phyloP scores from a whole-genome alignment of 1,284 basidiomycete species.

The Polyporus tsugae region DNA sequence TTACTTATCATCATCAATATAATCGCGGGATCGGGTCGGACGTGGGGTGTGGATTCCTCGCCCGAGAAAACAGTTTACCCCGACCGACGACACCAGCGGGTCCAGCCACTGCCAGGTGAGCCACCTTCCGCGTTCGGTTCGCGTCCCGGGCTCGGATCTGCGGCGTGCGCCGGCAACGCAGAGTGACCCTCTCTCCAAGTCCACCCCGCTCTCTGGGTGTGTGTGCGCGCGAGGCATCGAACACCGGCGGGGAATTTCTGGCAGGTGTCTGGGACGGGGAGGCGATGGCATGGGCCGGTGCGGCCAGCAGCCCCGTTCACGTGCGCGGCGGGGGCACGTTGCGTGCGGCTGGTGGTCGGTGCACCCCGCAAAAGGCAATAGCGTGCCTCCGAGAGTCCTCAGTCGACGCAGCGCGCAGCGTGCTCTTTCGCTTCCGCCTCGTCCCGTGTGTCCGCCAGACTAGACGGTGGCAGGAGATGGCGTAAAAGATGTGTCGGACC shows the following conservation, averaged over 20 bases:
- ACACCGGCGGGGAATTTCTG: not conserved
- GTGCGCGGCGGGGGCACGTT: slow-evolving; percentile 27
- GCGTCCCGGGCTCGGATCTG: not conserved
- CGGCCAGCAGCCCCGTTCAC: slow-evolving; percentile 29
- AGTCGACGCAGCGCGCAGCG: slow-evolving; percentile 1
- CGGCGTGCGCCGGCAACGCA: not conserved
- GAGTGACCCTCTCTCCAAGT: not conserved
- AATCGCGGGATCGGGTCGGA: not conserved
- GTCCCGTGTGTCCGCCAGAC: not conserved
- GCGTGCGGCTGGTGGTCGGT: slow-evolving; percentile 17
- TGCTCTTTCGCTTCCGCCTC: slow-evolving; percentile 3
- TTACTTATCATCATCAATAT: not conserved
- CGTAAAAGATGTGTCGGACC: not conserved
- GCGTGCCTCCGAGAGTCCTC: not conserved
- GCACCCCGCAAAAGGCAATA: slow-evolving; percentile 20
- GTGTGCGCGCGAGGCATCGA: not conserved
- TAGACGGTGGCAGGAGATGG: not conserved
- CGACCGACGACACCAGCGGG: not conserved
- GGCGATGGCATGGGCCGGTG: slow-evolving; percentile 8
- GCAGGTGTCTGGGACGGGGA: not conserved
- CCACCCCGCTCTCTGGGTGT: not conserved
- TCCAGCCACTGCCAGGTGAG: not conserved
- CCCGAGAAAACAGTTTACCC: not conserved
- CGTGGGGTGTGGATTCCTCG: not conserved
- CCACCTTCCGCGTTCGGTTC: not conserved